Evolutionary conservation across 2,329 filamentous ascomycete species (phyloP), one percentile per base, ranked within the genome.

Genomic region (Chrysoporthe cubensis): DNA sequence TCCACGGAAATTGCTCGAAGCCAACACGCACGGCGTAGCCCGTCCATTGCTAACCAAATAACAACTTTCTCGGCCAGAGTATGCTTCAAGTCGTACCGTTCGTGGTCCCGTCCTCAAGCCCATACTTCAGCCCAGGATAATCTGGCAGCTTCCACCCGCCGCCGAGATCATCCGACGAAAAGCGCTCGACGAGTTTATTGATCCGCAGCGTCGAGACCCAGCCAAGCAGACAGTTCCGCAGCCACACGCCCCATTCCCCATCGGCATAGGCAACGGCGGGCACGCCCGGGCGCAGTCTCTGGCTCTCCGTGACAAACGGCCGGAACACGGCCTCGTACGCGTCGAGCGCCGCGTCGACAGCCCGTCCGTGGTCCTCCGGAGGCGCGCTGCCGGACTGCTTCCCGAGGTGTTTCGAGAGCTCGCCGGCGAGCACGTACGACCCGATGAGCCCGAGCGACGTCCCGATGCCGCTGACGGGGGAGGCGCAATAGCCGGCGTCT

Each of bases 391-490:
- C 46, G 37, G 14, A 4, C 8, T 52, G 37, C n/a, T 18, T 40
- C 26, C 26, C 26, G 21, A 76, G n/a, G 3, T 78, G 73, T 43
- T 74, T 73, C 34, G 74, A 73, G 16, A 85, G 75, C 75, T 87
- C 86, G 1, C 87, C 87, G 0, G 86, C 87, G 4, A 90, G 77
- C 2, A 87, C 75, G 72, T 89, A 89, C 0, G 85, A 84, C 0
- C 82, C 82, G 0, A 84, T 73, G 0, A 89, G 72, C 0, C 81
- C 81, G 0, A 78, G 71, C 1, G 81, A 83, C 0, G 84, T 87
- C 0, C 86, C 86, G 77, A 84, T 81, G 0, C 86, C 87, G 0
- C 81, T 83, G 4, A 83, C 69, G 0, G 82, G 79, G 0, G 81
- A 79, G 0, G 85, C 84, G 34, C 80, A 82, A 71, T 82, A 84